Evolutionary conservation across 345 rosid genomes (phyloP), one percentile per base, ranked within the genome.

Genomic region (Gynandropsis gynandra): DNA sequence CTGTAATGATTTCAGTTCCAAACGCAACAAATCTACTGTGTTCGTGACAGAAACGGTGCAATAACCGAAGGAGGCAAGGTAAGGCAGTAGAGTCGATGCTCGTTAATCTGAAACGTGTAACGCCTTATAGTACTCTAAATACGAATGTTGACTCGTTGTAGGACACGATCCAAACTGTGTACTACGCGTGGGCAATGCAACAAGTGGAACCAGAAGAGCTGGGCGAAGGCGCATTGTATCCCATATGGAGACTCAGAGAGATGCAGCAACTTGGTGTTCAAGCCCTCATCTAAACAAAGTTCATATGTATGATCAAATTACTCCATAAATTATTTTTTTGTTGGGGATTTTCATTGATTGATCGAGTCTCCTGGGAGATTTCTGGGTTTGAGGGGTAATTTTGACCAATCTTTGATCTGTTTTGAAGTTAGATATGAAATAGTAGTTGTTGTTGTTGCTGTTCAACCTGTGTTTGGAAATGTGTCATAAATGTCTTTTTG

Each of bases 121-220:
- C 29, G 29, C 29, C 5, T 1, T 13, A 19, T 8, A 10, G 31
- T 42, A n/a, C 13, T 4, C 19, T 5, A 11, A 36, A 36, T 36
- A 36, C 5, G 13, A 0, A 36, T 11, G 16, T 24, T 53, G 64
- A 41, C 29, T 24, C 5, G 54, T 51, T 20, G 7, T 14, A 87
- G 97, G 97, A 92, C 46, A 92, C 97, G 1, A 88, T 93, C 67
- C 94, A 80, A 29, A 81, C 85, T 0, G 82, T 93, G 44, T 73
- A 68, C 55, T 81, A 93, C 68, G 74, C 74, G 0, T 88, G 99
- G 97, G 99, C 99, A 2, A 93, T 88, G 97, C 82, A 83, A 64
- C 97, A 83, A 75, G 80, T 88, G 59, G 89, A 85, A 14, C 71
- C 81, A 7, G 79, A 80, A 73, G 98, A 90, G 65, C 74, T 87